phyloP scores from a whole-genome alignment of 306 rosid species.

The Fragaria nilgerrensis region DNA sequence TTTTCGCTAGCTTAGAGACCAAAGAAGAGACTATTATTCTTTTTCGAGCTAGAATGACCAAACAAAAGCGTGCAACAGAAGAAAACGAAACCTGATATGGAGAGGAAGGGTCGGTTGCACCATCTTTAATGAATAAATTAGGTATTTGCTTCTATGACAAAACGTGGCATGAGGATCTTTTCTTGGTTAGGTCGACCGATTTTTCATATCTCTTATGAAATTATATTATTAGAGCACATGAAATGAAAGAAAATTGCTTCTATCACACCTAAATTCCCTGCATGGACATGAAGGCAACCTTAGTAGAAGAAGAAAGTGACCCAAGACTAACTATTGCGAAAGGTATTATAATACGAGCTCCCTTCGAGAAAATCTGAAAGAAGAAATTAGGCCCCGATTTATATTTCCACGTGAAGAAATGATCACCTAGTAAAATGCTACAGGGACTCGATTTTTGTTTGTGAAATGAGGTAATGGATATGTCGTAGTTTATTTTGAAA shows the following conservation, averaged over 20 bases:
- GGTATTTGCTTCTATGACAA: neutral
- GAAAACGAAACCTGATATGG: conserved; percentile 1
- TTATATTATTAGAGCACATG: conserved; percentile 28
- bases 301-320: conserved; percentile 45
- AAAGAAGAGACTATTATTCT: neutral
- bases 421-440: neutral
- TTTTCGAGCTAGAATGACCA: neutral
- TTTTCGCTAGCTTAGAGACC: neutral
- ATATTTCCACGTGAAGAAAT: conserved; percentile 26
- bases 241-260: conserved; percentile 43
- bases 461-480: conserved; percentile 27
- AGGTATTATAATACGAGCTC: neutral
- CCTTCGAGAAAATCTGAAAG: neutral
- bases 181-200: neutral
- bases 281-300: conserved; percentile 18
- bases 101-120: neutral
- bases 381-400: neutral
- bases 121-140: conserved; percentile 6
- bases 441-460: neutral
- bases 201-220: neutral
- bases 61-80: neutral
- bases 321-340: conserved; percentile 29
- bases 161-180: neutral
- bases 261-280: conserved; percentile 42
- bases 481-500: conserved; percentile 42